phyloP scores from a whole-genome alignment of 2,329 filamentous ascomycete species.

The Hypoxylon sp. region DNA sequence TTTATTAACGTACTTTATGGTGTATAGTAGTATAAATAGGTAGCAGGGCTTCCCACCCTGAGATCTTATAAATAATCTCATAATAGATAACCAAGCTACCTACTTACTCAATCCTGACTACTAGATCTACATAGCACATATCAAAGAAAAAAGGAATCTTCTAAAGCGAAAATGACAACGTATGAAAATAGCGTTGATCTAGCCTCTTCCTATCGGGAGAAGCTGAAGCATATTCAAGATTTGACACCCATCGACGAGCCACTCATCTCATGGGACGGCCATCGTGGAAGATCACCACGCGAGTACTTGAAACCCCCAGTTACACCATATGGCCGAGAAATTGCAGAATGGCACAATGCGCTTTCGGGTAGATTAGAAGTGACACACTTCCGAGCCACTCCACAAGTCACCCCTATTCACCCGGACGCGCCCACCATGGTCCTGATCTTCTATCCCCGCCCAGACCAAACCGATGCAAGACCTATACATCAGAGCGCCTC shows the following conservation, averaged over 20 bases:
- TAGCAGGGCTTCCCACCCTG: constrained; percentile 1
- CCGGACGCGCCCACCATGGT: constrained; percentile 40
- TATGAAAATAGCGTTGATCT: constrained; percentile 16
- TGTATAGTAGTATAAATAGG: not conserved
- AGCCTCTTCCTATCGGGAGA: constrained; percentile 31
- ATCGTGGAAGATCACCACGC: constrained; percentile 32
- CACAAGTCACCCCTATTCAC: constrained; percentile 25
- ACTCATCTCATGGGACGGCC: constrained; percentile 32
- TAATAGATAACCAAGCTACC: not conserved
- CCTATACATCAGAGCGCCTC: constrained; percentile 39
- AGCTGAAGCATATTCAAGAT: constrained; percentile 25
- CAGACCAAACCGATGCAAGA: constrained; percentile 34
- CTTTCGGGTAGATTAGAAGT: constrained; percentile 21
- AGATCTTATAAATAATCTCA: not conserved
- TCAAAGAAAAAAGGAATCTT: constrained; percentile 10
- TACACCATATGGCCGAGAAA: constrained; percentile 24
- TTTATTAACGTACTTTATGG: not conserved
- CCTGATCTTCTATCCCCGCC: constrained; percentile 42
- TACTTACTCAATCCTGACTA: constrained; percentile 9
- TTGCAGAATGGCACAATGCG: constrained; percentile 28
- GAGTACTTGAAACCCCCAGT: constrained; percentile 33
- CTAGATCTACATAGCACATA: constrained; percentile 2
- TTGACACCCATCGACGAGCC: constrained; percentile 36
- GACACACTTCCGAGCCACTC: constrained; percentile 12
- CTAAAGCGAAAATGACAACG: constrained; percentile 11